Evolutionary conservation across 169 alveolate species (phyloP), one percentile per base, ranked within the genome.

Genomic region (Eimeria maxima): DNA sequence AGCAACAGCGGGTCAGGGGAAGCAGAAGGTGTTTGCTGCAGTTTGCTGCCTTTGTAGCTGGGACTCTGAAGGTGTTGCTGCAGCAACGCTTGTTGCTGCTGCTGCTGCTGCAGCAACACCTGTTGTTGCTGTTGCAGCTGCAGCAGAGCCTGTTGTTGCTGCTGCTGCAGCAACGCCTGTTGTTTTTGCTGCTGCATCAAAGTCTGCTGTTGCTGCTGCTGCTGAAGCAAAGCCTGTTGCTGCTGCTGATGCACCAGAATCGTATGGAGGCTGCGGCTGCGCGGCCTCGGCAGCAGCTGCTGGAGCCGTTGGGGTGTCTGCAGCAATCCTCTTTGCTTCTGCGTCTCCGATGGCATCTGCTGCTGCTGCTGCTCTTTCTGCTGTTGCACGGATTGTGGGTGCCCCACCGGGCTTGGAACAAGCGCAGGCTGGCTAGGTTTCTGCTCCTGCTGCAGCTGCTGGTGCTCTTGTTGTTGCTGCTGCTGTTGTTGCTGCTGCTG

Each of bases 181-280:
- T 11, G 60, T 14, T 53, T 7, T 14, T 53, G 60, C 60, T 53
- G 60, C 60, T 53, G 60, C 60, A 53, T 14, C 60, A 11, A 14
- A 11, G 10, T 7, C 60, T 11, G 60, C 60, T 11, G 60, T 14
- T 53, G 60, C 60, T 53, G 60, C 60, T 53, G 60, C 60, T 53
- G 60, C 60, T 53, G 60, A 7, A 53, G 60, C 60, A 53, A 53
- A 71, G 81, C 81, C 24, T 71, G 63, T 42, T 76, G 88, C 27
- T 42, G 88, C 88, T 76, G 88, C 88, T 76, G 53, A 1, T 76
- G 50, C 60, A 20, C n/a, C 88, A 60, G n/a, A 5, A 60, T 60
- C 69, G 8, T 18, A 10, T 60, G 69, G 27, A 16, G 69, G 18
- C 69, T 11, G n/a, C 69, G 69, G 69, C n/a, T 18, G n/a, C 69